Base-by-base conservation (phyloP, 2,329 filamentous ascomycete species). In the Penicillium sp. region DNA sequence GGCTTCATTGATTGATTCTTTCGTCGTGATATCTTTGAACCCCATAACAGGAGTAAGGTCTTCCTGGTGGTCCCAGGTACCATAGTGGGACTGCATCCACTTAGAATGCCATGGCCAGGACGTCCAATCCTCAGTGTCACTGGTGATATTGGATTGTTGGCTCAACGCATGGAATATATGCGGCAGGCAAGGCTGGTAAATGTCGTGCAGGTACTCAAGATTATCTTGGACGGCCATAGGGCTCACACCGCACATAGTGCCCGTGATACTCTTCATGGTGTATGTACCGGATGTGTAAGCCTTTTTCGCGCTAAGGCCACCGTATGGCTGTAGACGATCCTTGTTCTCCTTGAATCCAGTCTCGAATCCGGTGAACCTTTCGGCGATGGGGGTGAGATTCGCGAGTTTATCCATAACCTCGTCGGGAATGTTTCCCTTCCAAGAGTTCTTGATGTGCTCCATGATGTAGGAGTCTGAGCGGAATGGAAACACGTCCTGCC, bases 401-500 rank as follows among this genome's bases (percentile, higher is more conserved):
- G 58, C 60, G 1, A 70, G 55, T 37, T 57, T 59, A 10, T 58
- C 40, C 35, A 61, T 37, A 13, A 63, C 68, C 1, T 65, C 63
- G 1, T 68, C 53, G 0, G 75, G 75, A 1, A 78, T 60, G 7
- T 67, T 54, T 4, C 69, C 56, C 6, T 67, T 54, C 16, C 65
- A 73, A 6, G 69, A 70, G 8, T 74, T 61, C 64, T 68, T 72
- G 9, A 77, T 68, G n/a, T 62, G 61, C 12, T 67, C 34, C 25
- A 70, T 48, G n/a, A 68, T 53, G 3, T 71, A 72, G 2, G 68
- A 61, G 52, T 73, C 73, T 37, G 76, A 75, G 21, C 60, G 60
- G 32, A 79, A 59, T 0, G 76, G 76, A 35, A 78, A 79, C 1
- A 78, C 70, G 39, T 79, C 76, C 21, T 75, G 73, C 29, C 76